Evolutionary conservation across 306 rosid genomes (phyloP).

Genomic region (Vigna hirtella): DNA sequence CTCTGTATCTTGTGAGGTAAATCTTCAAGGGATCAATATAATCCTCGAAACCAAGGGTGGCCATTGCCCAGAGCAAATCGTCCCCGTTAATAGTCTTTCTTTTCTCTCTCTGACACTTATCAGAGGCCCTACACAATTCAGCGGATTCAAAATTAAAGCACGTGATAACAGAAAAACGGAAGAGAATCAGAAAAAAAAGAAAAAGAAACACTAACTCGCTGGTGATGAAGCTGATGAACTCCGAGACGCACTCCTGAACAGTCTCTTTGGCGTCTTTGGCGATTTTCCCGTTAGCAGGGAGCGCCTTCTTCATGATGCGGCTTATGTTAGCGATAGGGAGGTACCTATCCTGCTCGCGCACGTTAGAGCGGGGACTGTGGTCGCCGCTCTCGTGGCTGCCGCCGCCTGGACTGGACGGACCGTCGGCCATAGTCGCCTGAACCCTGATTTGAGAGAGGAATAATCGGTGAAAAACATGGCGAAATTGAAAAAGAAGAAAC

Average conservation of each 20-base stretch:
- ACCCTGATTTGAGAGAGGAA: slow-evolving; percentile 54
- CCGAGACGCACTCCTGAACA: slow-evolving; percentile 96
- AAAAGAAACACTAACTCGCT: slow-evolving; percentile 80
- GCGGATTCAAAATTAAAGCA: slow-evolving; percentile 7
- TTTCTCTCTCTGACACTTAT: slow-evolving; percentile 98
- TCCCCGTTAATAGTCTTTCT: slow-evolving; percentile 96
- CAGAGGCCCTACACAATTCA: slow-evolving; percentile 80
- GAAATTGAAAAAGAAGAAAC: slow-evolving; percentile 31
- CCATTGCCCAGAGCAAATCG: slow-evolving; percentile 99
- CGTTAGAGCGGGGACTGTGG: slow-evolving; percentile 87
- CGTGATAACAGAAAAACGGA: not conserved
- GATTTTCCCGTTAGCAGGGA: slow-evolving; percentile 91
- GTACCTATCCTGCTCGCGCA: slow-evolving; percentile 90
- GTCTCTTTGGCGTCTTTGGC: slow-evolving; percentile 98
- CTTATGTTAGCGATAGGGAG: slow-evolving; percentile 95
- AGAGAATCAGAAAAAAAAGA: not conserved
- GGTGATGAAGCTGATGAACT: slow-evolving; percentile 95
- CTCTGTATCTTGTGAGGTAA: slow-evolving; percentile 87
- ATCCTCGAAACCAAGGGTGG: slow-evolving; percentile 92
- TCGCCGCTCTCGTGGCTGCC: slow-evolving; percentile 92
- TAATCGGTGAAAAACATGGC: slow-evolving; percentile 30
- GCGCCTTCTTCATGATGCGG: slow-evolving; percentile 97
- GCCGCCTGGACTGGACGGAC: slow-evolving; percentile 87
- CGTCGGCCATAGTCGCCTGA: slow-evolving; percentile 71
- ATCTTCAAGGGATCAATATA: slow-evolving; percentile 89